Base-by-base conservation (phyloP, 352 stramenopile species). In the Globisporangium apiculatum region DNA sequence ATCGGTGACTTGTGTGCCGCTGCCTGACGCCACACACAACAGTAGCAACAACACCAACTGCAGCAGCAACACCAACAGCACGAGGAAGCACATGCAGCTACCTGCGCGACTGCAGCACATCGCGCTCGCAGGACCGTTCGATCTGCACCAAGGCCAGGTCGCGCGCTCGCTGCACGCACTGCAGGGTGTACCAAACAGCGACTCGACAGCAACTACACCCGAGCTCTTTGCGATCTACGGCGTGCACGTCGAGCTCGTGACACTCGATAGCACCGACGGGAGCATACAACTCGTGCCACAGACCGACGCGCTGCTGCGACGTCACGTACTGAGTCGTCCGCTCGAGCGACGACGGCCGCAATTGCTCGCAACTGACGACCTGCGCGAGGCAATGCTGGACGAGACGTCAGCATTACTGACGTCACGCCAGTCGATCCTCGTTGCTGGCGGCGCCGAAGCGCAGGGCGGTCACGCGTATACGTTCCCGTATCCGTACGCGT, bases 21-120 rank as follows among this genome's bases (percentile, higher is more conserved):
- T 31, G 24, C 3, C 24, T 31, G 24, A 31, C 24, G 24, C 24
- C 24, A 31, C 24, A 31, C 24, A 31, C 24, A 31, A 31, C 24
- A 31, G 24, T 3, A 31, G 24, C 24, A 31, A 3, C 24, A 31
- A 31, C 24, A 31, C 3, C 24, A 31, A 24, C 18, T 2, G 18
- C 18, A 24, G 1, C 18, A 31, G 3, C 24, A 31, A 2, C 24
- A 31, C 24, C 18, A 31, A 31, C 24, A 31, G 24, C 24, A 31
- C 24, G 24, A 31, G 24, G 24, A 31, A 31, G 24, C 24, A 3
- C 24, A 31, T 3, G 12, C 42, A 47, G 42, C 42, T 17, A 14
- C 12, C 12, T 6, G n/a, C 15, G 42, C 42, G 42, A 12, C 4
- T 14, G 42, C 42, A 47, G 11, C 83, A 95, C 15, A 1, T 51